Base-by-base conservation (phyloP, 495 filamentous ascomycete species). In the Penicillium goetzii region DNA sequence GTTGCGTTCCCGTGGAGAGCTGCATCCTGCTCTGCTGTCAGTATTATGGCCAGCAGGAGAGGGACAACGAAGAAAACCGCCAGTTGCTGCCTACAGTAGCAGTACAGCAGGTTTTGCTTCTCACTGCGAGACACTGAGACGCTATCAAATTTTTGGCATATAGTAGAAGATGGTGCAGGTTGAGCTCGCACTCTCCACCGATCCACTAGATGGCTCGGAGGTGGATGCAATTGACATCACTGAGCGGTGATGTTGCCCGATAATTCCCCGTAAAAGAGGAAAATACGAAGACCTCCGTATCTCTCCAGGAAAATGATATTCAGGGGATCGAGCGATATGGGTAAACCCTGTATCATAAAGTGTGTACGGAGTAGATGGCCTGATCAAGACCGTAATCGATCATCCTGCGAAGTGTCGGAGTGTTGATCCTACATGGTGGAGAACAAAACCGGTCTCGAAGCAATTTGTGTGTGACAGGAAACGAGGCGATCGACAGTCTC, bases 401-500 rank as follows among this genome's bases (percentile, higher is more conserved):
- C 41, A 51, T 53, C 32, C 49, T 30, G 49, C n/a, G 21, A 5
- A 32, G 30, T 32, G 12, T 11, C 34, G 34, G 36, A 36, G 52
- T 33, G 25, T 36, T 55, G n/a, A 26, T 30, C 30, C 19, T 55
- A 2, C 10, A 32, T 11, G 4, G 30, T 55, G 32, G 52, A 33
- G n/a, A 51, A 28, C 11, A 55, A 36, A n/a, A 12, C 38, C 25
- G 50, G 49, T 61, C 59, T 61, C 21, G 59, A 61, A 61, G 50
- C n/a, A 63, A 63, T 67, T 10, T 57, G 41, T 40, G 7, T 63
- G 51, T 60, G 57, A 67, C 65, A 32, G 30, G 47, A 60, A 52
- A 52, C 60, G 57, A 57, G 51, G 45, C 25, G 60, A 63, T 60
- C 57, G 45, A 21, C 51, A 41, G 53, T 49, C 53, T 61, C 59